Evolutionary conservation across 139 green algal genomes (phyloP).

Genomic region (Micromonas pusilla): DNA sequence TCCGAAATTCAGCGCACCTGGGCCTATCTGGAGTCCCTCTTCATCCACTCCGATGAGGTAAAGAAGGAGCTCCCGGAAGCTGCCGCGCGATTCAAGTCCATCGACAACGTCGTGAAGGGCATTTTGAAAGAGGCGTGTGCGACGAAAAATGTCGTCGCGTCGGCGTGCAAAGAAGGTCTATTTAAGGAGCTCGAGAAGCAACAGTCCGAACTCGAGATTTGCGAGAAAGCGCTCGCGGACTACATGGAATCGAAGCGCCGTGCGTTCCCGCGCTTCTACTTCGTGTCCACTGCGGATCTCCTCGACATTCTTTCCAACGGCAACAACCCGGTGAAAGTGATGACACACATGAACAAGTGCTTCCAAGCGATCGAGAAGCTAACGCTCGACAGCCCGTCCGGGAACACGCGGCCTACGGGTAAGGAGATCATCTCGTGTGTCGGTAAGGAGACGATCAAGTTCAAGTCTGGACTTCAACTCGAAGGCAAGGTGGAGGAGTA

Average conservation of each 20-base stretch:
- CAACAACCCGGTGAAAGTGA: constrained; percentile 66
- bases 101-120: constrained; percentile 66
- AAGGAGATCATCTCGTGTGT: constrained; percentile 79
- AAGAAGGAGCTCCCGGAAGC: constrained; percentile 82
- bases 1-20: constrained; percentile 77
- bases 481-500: constrained; percentile 85
- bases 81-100: constrained; percentile 61
- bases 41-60: constrained; percentile 80
- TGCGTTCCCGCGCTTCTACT: constrained; percentile 78
- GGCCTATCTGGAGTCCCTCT: constrained; percentile 75
- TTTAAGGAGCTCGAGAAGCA: constrained; percentile 70
- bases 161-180: constrained; percentile 65
- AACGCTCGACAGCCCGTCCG: constrained; percentile 57
- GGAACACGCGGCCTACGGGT: constrained; percentile 52
- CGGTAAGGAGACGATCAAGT: constrained; percentile 67
- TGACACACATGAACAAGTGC: constrained; percentile 82
- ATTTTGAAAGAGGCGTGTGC: constrained; percentile 32
- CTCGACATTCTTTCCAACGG: constrained; percentile 79
- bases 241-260: constrained; percentile 78
- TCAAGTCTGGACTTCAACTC: constrained; percentile 57
- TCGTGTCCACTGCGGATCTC: constrained; percentile 71
- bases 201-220: constrained; percentile 59
- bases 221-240: constrained; percentile 73
- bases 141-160: constrained; percentile 64
- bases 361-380: constrained; percentile 85